These are phyloP conservation scores for Conoideocrella luteorostrata DNA, from an alignment of 2,329 filamentous ascomycete species.

Conservation along the genomic window DNA sequence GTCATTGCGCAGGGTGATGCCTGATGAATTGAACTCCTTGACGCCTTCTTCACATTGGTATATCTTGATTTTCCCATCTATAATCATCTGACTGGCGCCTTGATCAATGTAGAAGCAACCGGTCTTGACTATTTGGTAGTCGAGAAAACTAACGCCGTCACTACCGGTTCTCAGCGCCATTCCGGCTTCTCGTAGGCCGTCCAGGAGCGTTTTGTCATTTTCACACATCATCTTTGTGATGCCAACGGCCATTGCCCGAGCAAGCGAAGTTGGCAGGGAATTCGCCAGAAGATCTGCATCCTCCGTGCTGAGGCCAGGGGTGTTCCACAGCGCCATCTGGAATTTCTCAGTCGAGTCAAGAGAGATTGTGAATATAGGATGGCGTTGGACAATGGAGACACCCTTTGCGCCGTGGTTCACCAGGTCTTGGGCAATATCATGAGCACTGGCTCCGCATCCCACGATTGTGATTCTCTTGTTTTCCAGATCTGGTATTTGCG, in stretches of 20 bases:
- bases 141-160: conserved; percentile 28
- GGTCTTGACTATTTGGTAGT: conserved; percentile 32
- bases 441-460: too few species aligned
- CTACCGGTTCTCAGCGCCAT: conserved; percentile 31
- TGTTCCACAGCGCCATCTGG: conserved; percentile 30
- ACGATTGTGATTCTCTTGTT: too few species aligned
- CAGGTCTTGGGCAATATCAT: too few species aligned
- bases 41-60: neutral
- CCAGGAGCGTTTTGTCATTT: conserved; percentile 6
- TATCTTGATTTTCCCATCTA: too few species aligned
- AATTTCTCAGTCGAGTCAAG: too few species aligned
- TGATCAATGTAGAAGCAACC: conserved; percentile 39
- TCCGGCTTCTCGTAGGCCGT: conserved; percentile 24
- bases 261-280: conserved; percentile 36
- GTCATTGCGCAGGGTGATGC: too few species aligned
- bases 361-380: too few species aligned
- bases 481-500: too few species aligned
- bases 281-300: conserved; percentile 41
- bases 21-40: too few species aligned
- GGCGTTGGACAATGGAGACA: too few species aligned
- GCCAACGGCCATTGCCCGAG: conserved; percentile 32
- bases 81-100: conserved; percentile 32
- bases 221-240: conserved; percentile 34
- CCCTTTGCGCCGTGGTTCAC: too few species aligned
- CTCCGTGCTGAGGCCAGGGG: conserved; percentile 36